Conservation (phyloP, 192 early-diverging fungal species). For the Backusella australiensis region DNA sequence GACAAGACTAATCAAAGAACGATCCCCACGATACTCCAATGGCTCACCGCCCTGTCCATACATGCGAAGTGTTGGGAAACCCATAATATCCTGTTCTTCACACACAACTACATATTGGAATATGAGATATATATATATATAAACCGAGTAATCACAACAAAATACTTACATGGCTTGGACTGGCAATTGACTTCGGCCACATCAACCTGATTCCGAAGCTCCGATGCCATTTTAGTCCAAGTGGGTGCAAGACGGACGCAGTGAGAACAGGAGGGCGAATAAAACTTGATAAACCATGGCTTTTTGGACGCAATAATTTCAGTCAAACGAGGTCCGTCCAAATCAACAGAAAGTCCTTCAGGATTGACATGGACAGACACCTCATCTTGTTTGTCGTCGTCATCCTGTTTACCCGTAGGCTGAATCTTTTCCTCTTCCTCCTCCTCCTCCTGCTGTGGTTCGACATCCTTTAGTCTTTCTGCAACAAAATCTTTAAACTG, state of each 20-base stretch:
- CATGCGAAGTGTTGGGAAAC: slow-evolving; percentile 86
- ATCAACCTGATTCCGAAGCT: slow-evolving; percentile 68
- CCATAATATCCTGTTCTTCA: slow-evolving; percentile 59
- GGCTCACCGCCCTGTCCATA: slow-evolving; percentile 23
- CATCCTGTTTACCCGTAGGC: background rate
- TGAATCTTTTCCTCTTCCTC: background rate
- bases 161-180: slow-evolving; percentile 40
- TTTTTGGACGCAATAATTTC: background rate
- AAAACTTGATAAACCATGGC: slow-evolving; percentile 84
- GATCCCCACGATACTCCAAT: background rate
- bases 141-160: background rate
- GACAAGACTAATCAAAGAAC: slow-evolving; percentile 12
- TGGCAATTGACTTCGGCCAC: slow-evolving; percentile 88
- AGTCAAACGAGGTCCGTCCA: background rate
- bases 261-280: slow-evolving; percentile 86
- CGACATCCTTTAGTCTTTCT: slow-evolving; percentile 7
- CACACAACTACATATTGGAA: slow-evolving; percentile 45
- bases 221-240: slow-evolving; percentile 69
- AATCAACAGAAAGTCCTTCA: slow-evolving; percentile 10
- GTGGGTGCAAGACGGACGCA: slow-evolving; percentile 80
- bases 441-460: background rate
- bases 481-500: slow-evolving; percentile 13
- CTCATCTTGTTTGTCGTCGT: background rate
- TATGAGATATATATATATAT: background rate
- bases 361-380: slow-evolving; percentile 1